Evolutionary conservation across 257 asterid genomes (phyloP).

Genomic region (Eustoma russellianum): DNA sequence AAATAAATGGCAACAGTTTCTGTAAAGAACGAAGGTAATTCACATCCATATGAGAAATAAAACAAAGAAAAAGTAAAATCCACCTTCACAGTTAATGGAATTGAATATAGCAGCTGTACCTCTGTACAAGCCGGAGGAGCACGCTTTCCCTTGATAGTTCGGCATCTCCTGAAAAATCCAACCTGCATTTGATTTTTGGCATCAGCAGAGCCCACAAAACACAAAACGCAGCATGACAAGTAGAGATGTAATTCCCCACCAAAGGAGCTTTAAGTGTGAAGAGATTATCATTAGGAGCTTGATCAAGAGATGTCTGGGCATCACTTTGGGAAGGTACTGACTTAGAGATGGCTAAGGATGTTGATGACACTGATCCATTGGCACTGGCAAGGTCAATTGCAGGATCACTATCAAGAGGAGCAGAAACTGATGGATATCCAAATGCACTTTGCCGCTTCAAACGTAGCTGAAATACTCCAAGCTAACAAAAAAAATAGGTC

Average conservation of each 20-base stretch:
- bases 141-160: slow-evolving; percentile 76
- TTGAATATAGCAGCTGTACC: slow-evolving; percentile 24
- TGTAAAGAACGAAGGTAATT: not conserved
- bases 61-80: not conserved
- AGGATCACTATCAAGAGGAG: slow-evolving; percentile 33
- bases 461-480: slow-evolving; percentile 56
- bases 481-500: slow-evolving; percentile 28
- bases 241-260: slow-evolving; percentile 30
- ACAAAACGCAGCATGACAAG: not conserved
- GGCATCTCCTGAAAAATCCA: slow-evolving; percentile 74
- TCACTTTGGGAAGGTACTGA: slow-evolving; percentile 30
- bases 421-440: slow-evolving; percentile 39
- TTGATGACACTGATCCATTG: slow-evolving; percentile 63
- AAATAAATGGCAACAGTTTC: not conserved
- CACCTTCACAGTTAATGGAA: too few species aligned
- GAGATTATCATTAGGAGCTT: slow-evolving; percentile 71
- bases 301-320: slow-evolving; percentile 36
- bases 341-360: slow-evolving; percentile 51
- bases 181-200: slow-evolving; percentile 46
- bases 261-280: slow-evolving; percentile 67
- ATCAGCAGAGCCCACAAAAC: slow-evolving; percentile 1
- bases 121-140: slow-evolving; percentile 82
- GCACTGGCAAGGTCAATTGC: slow-evolving; percentile 33
- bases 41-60: not conserved
- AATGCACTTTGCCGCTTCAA: slow-evolving; percentile 44